These are phyloP conservation scores for Neocucurbitaria cava DNA, from an alignment of 2,329 filamentous ascomycete species.

Conservation along the genomic window DNA sequence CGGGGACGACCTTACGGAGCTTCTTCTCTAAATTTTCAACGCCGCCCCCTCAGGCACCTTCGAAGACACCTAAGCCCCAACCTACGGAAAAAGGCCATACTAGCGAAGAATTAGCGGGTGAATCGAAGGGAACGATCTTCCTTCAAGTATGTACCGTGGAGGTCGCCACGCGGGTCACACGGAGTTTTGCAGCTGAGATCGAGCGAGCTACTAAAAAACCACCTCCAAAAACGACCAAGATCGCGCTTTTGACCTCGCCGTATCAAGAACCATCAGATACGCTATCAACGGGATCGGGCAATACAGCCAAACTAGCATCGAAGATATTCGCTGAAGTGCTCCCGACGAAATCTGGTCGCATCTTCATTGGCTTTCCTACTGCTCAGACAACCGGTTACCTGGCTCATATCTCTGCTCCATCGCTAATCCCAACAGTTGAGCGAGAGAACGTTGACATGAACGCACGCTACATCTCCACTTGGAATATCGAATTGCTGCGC, in stretches of 20 bases:
- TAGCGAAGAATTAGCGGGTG: constrained; percentile 71
- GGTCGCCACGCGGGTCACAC: constrained; percentile 76
- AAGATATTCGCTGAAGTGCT: constrained; percentile 92
- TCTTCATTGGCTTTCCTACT: constrained; percentile 98
- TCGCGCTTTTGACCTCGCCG: constrained; percentile 89
- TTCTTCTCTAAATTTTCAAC: constrained; percentile 50
- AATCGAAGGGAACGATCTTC: constrained; percentile 81
- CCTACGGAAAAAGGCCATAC: constrained; percentile 20
- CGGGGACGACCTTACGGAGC: constrained; percentile 46
- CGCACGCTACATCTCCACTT: constrained; percentile 89
- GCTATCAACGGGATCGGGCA: constrained; percentile 59
- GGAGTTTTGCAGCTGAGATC: constrained; percentile 80
- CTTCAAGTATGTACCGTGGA: constrained; percentile 85
- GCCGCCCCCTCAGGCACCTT: constrained; percentile 24
- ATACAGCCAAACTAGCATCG: constrained; percentile 62
- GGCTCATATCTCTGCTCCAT: constrained; percentile 93
- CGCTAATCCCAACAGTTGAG: constrained; percentile 96
- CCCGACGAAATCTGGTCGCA: constrained; percentile 84
- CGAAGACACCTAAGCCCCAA: constrained; percentile 28
- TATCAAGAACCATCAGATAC: constrained; percentile 81
- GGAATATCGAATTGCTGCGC: constrained; percentile 93
- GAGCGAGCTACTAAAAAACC: constrained; percentile 97
- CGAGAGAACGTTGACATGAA: constrained; percentile 97
- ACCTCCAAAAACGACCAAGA: constrained; percentile 83
- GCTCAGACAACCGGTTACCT: constrained; percentile 95